Base-by-base conservation (phyloP, 345 rosid genomes). In the Eucalyptus microcorys region DNA sequence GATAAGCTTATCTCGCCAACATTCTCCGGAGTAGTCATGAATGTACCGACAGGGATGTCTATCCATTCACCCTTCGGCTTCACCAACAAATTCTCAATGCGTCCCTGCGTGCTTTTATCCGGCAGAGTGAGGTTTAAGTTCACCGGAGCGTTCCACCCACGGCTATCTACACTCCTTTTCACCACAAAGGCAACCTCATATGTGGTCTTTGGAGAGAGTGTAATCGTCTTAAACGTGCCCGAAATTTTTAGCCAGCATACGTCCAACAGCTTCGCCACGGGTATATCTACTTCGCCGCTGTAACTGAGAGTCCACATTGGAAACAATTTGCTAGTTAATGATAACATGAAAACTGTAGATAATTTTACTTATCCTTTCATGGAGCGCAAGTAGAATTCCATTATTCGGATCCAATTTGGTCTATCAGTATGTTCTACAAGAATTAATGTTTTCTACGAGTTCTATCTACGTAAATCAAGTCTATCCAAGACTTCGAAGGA, bases 401-500 rank as follows among this genome's bases (percentile, higher is more conserved):
- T 59, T 59, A 59, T 59, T 27, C 32, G 7, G 11, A 59, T 59
- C 66, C 66, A 27, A 59, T 59, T 59, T 59, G 32, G 32, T 59
- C 14, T 27, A 5, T 59, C 3, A 59, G 30, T 27, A 26, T 59
- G 32, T 59, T 26, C n/a, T 11, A 3, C 3, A 59, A 59, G 66
- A 59, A 24, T 32, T 59, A 12, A 59, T 59, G 27, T 26, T 59
- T 26, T 59, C 66, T 59, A 7, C 4, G 10, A 27, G 66, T 27
- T 57, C 59, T 57, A 10, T 24, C 64, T 22, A 24, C 30, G 6
- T 57, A 24, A 57, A 57, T 24, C 30, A 10, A 57, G 30, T 57
- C 64, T 1, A 24, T 24, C 64, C 1, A 3, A 57, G 0, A 57
- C 64, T 57, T 57, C 30, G 1, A 57, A 24, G 14, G 0, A 24